Conservation (phyloP, 495 filamentous ascomycete genomes). For the Physcia stellaris region DNA sequence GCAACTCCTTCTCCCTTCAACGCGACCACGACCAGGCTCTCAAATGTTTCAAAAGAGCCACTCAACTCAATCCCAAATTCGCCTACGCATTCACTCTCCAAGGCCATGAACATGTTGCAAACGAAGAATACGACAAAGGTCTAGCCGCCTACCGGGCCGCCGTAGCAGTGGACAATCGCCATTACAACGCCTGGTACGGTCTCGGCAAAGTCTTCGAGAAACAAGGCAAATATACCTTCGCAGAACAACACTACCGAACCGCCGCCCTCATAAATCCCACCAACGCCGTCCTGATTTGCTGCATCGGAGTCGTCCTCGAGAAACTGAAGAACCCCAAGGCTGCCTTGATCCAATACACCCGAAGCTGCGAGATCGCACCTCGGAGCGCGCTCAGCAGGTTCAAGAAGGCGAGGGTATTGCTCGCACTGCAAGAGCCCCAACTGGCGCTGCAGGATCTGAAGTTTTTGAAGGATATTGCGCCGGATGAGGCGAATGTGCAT, state of each 20-base stretch:
- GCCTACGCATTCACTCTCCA: constrained; percentile 93
- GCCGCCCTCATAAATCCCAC: constrained; percentile 80
- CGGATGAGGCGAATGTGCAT: constrained; percentile 91
- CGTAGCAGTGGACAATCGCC: constrained; percentile 69
- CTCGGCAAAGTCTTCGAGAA: constrained; percentile 88
- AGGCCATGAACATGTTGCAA: constrained; percentile 90
- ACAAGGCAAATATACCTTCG: constrained; percentile 81
- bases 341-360: constrained; percentile 65
- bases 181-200: constrained; percentile 97
- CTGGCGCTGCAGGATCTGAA: constrained; percentile 65
- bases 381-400: constrained; percentile 68
- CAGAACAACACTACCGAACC: constrained; percentile 78
- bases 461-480: constrained; percentile 75
- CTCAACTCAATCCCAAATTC: constrained; percentile 76
- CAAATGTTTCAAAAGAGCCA: constrained; percentile 89
- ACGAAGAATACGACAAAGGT: constrained; percentile 95
- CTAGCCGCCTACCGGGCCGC: constrained; percentile 69
- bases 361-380: constrained; percentile 71
- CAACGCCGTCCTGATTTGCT: constrained; percentile 79
- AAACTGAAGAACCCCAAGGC: constrained; percentile 65
- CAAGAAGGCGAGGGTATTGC: constrained; percentile 78
- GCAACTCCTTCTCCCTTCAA: constrained; percentile 91
- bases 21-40: constrained; percentile 90
- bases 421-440: constrained; percentile 58
- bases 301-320: constrained; percentile 79